Base-by-base conservation (phyloP, 78 protist species). In the Dictyostelium citrinum region DNA sequence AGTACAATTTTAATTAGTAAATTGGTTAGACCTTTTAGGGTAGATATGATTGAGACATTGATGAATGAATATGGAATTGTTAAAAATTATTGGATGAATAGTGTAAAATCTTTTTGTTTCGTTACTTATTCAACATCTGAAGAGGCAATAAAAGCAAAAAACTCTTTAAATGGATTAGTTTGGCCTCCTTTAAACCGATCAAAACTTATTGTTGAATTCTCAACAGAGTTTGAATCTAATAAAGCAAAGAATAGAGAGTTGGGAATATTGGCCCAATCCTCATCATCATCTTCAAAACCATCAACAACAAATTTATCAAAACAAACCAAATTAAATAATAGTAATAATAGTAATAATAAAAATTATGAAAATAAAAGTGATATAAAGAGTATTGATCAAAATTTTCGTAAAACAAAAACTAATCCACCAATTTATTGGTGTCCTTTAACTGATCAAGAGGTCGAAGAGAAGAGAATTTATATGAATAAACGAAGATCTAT, bases 121-220 rank as follows among this genome's bases (percentile, higher is more conserved):
- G 91, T 91, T n/a, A 83, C 90, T 10, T 91, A 74, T 68, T 17
- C 74, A 5, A 82, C 43, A 16, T 51, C 49, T 16, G 78, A 70
- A 1, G 84, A 83, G 20, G 95, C 95, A 20, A 29, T 24, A 37
- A 72, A 29, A 10, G 64, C 91, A 5, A 77, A 29, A 24, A 11
- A 82, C 4, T 58, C 74, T 9, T 27, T 91, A 3, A 5, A 91
- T 68, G 74, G 60, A 14, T 16, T 74, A 9, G 68, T 76, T 11
- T 91, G 95, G 95, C 95, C 95, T 7, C 84, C 79, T 12, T 6
- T 43, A 20, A 91, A 91, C 39, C 27, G 83, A 27, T n/a, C 90
- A 22, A 35, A 24, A 9, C 11, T 91, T 20, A 9, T 24, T 17
- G 90, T 51, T 29, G 83, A 67, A 1, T 83, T 55, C 14, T 72